These are phyloP conservation scores for Flagelloscypha sp. DNA, from an alignment of 768 basidiomycete species.

Conservation along the genomic window DNA sequence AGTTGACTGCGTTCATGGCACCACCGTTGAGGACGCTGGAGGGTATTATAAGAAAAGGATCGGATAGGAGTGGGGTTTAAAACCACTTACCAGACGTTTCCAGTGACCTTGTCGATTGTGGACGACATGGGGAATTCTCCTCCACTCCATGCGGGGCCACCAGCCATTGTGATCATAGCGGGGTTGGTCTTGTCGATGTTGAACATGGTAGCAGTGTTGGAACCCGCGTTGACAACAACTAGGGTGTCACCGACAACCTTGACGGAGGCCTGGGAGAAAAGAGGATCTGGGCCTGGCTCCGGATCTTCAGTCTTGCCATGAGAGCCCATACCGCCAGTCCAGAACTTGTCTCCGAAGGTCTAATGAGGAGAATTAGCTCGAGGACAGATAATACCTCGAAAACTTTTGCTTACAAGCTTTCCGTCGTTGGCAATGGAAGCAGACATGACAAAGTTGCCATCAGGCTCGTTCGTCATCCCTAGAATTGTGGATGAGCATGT, in stretches of 20 bases:
- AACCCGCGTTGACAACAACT: constrained; percentile 31
- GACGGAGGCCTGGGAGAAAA: constrained; percentile 35
- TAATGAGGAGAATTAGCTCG: constrained; percentile 3
- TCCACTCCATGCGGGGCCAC: constrained; percentile 32
- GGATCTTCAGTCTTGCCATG: constrained; percentile 22
- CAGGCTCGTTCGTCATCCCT: constrained; percentile 45
- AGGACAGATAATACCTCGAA: background rate
- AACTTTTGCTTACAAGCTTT: constrained; percentile 23
- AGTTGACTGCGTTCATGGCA: constrained; percentile 35
- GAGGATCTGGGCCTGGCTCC: constrained; percentile 26
- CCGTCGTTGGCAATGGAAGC: constrained; percentile 35
- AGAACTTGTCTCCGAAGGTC: constrained; percentile 22
- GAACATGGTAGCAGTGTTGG: constrained; percentile 35
- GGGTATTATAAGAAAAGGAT: constrained; percentile 9
- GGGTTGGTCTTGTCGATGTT: constrained; percentile 35
- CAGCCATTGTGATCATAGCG: constrained; percentile 31
- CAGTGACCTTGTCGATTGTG: constrained; percentile 8
- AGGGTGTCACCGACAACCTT: constrained; percentile 27
- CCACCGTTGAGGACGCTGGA: constrained; percentile 35
- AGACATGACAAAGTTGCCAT: constrained; percentile 36
- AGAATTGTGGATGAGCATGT: no score
- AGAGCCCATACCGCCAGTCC: constrained; percentile 25
- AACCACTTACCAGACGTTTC: constrained; percentile 12
- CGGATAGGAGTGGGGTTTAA: constrained; percentile 11
- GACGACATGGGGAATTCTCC: constrained; percentile 45